A percentile compares a stretch with the other conserved stretches of the same genome.
Evolutionary conservation across 2,329 filamentous ascomycete species (phyloP).

Genomic region (Colletotrichum sp.): DNA sequence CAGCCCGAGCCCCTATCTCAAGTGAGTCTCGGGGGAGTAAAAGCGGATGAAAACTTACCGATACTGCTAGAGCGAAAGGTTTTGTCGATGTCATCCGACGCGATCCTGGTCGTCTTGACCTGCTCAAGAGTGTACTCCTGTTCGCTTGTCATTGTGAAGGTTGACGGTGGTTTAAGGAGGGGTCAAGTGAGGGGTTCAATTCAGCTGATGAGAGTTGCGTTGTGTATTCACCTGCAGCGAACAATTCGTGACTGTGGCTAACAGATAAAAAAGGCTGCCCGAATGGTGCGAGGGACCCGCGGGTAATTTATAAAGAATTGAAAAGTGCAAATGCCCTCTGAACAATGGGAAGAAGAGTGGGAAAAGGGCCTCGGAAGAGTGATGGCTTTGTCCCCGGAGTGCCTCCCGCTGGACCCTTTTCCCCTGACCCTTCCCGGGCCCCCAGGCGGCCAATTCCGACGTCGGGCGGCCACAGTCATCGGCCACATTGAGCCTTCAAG

Average conservation of each 20-base stretch:
- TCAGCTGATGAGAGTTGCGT: background rate
- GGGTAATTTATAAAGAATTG: background rate
- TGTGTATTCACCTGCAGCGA: background rate
- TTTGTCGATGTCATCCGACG: slow-evolving; percentile 61
- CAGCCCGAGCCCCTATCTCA: background rate
- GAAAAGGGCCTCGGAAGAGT: background rate
- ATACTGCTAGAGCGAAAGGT: slow-evolving; percentile 67
- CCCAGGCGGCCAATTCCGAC: slow-evolving; percentile 35
- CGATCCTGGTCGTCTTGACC: slow-evolving; percentile 53
- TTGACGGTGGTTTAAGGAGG: background rate
- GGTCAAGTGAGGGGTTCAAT: background rate
- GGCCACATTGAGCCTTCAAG: background rate
- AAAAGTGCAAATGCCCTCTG: background rate
- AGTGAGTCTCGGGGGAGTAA: background rate
- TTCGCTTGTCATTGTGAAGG: slow-evolving; percentile 38
- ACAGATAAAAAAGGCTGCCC: background rate
- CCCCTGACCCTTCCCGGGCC: background rate
- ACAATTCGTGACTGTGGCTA: background rate
- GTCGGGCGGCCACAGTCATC: slow-evolving; percentile 22
- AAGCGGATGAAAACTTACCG: slow-evolving; percentile 49
- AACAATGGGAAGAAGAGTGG: background rate
- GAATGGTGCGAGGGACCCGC: background rate
- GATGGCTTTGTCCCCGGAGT: background rate
- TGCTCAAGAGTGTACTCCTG: slow-evolving; percentile 61
- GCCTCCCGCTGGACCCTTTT: background rate